Evolutionary conservation across 805 yeast genomes (phyloP).

Genomic region (Naumovozyma castellii): DNA sequence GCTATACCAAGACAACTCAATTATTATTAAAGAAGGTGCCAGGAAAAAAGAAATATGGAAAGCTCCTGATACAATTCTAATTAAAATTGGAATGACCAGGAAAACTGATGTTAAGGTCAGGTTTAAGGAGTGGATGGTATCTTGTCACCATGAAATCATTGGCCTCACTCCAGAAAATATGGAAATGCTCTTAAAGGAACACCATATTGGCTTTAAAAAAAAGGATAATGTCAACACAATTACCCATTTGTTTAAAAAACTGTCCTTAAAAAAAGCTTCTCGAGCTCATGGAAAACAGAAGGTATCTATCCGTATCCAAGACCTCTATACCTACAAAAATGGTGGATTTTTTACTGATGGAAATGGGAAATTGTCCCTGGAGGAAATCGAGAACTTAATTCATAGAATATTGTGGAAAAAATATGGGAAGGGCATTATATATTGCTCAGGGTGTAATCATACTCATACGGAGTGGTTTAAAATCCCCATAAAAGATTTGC

Average conservation of each 20-base stretch:
- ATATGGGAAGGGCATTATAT: constrained; percentile 23
- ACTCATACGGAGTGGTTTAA: constrained; percentile 24
- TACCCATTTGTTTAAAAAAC: constrained; percentile 7
- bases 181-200: constrained; percentile 1
- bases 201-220: not conserved
- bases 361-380: constrained; percentile 9
- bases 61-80: constrained; percentile 13
- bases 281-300: not conserved
- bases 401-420: constrained; percentile 24
- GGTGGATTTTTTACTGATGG: constrained; percentile 21
- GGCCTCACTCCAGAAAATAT: constrained; percentile 21
- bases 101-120: constrained; percentile 17
- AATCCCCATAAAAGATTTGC: constrained; percentile 19
- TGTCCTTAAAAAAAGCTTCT: constrained; percentile 5
- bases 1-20: constrained; percentile 18
- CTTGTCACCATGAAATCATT: constrained; percentile 21
- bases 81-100: constrained; percentile 29
- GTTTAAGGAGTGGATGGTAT: constrained; percentile 21
- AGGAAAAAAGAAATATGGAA: constrained; percentile 12
- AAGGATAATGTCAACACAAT: not conserved
- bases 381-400: constrained; percentile 15
- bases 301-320: not conserved
- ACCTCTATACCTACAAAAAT: constrained; percentile 11
- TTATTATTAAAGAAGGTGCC: constrained; percentile 3
- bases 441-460: constrained; percentile 24